Evolutionary conservation across 306 rosid genomes (phyloP).

Genomic region (Morella rubra): DNA sequence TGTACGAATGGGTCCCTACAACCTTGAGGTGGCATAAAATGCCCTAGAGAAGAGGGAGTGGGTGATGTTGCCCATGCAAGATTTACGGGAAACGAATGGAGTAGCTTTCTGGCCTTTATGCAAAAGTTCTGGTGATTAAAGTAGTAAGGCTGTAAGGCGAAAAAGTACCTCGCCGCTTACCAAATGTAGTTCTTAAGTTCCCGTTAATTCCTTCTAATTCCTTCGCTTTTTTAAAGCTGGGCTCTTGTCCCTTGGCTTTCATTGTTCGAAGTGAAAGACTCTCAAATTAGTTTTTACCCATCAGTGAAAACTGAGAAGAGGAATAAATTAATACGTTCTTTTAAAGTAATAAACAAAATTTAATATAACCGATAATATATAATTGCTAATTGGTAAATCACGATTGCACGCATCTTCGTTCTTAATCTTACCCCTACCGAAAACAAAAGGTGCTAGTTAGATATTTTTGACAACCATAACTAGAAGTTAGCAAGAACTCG

Average conservation of each 20-base stretch:
- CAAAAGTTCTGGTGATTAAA: not conserved
- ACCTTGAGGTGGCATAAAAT: not conserved
- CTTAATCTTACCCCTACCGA: no score
- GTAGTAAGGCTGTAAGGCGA: not conserved
- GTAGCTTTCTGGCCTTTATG: not conserved
- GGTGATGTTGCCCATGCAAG: not conserved
- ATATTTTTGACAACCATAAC: no score
- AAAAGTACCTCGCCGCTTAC: not conserved
- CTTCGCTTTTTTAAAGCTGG: not conserved
- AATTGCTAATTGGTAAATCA: no score
- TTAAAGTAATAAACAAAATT: not conserved
- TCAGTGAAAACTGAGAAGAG: conserved; percentile 1
- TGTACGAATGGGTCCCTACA: not conserved
- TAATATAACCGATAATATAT: not conserved
- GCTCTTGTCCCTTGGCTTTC: not conserved
- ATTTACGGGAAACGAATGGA: not conserved
- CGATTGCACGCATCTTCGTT: no score
- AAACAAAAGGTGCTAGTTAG: no score
- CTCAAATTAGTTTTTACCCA: not conserved
- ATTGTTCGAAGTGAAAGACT: not conserved
- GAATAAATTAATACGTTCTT: not conserved
- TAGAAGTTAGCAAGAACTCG: not conserved
- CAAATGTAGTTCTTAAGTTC: not conserved
- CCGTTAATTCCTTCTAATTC: not conserved
- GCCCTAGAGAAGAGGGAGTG: not conserved